Conservation (phyloP, 2,329 filamentous ascomycete genomes). For the Microdochium paspali region DNA sequence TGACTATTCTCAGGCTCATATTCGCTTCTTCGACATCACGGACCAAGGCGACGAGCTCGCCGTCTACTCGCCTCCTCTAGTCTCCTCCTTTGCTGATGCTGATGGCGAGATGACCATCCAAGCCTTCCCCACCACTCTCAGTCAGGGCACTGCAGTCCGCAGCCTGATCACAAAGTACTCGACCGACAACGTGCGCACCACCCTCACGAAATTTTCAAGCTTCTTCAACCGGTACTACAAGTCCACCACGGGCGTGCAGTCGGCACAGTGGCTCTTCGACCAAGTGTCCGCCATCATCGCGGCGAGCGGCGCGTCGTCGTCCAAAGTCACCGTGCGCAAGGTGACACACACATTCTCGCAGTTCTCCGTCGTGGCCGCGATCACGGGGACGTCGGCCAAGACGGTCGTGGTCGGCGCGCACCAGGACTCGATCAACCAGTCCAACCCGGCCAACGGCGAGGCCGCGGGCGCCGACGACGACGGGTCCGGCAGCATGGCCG, state of each 20-base stretch:
- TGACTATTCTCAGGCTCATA: slow-evolving; percentile 42
- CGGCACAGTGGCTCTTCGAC: slow-evolving; percentile 63
- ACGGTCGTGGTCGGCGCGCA: slow-evolving; percentile 73
- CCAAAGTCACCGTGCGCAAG: slow-evolving; percentile 50
- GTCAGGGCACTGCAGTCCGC: slow-evolving; percentile 45
- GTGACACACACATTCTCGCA: slow-evolving; percentile 69
- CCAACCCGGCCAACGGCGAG: slow-evolving; percentile 58
- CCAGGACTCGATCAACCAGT: slow-evolving; percentile 73
- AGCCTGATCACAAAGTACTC: slow-evolving; percentile 49
- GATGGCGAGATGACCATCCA: slow-evolving; percentile 10
- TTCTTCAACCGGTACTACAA: slow-evolving; percentile 63
- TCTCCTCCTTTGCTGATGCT: slow-evolving; percentile 28
- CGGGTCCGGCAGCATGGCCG: slow-evolving; percentile 68
- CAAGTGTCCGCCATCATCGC: slow-evolving; percentile 55
- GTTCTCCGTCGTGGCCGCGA: slow-evolving; percentile 69
- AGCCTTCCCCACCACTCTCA: slow-evolving; percentile 47
- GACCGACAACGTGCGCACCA: slow-evolving; percentile 54
- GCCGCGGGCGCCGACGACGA: slow-evolving; percentile 72
- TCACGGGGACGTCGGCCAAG: slow-evolving; percentile 62
- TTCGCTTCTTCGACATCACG: slow-evolving; percentile 74
- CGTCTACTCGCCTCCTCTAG: slow-evolving; percentile 17
- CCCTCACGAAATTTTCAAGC: slow-evolving; percentile 55
- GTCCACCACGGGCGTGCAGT: slow-evolving; percentile 56
- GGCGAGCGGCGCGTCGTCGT: slow-evolving; percentile 49
- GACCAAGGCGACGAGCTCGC: slow-evolving; percentile 46